These are phyloP conservation scores for Saitozyma sp. DNA, from an alignment of 768 basidiomycete genomes.

Conservation along the genomic window DNA sequence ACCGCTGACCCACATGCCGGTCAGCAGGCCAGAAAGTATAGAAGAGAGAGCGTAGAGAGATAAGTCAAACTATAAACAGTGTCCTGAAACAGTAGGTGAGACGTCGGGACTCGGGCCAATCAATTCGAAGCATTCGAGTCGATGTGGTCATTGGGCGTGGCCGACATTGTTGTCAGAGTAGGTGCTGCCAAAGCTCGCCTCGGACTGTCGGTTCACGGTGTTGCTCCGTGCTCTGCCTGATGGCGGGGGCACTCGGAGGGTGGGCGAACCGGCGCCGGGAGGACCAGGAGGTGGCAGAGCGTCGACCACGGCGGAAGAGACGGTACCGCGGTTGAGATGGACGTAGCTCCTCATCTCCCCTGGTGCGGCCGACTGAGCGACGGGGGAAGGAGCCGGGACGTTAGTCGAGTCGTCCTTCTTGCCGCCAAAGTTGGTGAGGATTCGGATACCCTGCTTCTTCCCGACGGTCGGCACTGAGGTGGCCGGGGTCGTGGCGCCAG, in stretches of 20 bases:
- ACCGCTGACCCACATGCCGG: no score
- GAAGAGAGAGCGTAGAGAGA: no score
- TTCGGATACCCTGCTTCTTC: conserved; percentile 22
- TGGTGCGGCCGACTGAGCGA: conserved; percentile 2
- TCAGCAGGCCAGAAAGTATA: no score
- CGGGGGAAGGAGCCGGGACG: conserved; percentile 12
- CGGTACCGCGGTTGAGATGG: conserved; percentile 38
- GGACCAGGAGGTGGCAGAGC: conserved; percentile 33
- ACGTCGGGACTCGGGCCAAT: no score
- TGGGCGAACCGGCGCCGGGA: neutral
- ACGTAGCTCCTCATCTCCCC: conserved; percentile 35
- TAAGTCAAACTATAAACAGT: no score
- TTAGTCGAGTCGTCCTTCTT: conserved; percentile 5
- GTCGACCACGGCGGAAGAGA: conserved; percentile 24
- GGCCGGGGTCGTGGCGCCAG: conserved; percentile 8
- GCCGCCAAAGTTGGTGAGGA: conserved; percentile 19
- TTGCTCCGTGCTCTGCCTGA: neutral
- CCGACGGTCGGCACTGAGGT: conserved; percentile 12
- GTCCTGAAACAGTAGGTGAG: no score
- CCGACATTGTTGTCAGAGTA: neutral
- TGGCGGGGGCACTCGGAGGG: neutral
- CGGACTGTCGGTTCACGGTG: conserved; percentile 1
- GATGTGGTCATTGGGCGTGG: no score
- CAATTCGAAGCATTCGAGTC: no score
- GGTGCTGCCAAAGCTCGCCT: neutral